Evolutionary conservation across 805 yeast genomes (phyloP).

Genomic region (Candida cerambycidarum): DNA sequence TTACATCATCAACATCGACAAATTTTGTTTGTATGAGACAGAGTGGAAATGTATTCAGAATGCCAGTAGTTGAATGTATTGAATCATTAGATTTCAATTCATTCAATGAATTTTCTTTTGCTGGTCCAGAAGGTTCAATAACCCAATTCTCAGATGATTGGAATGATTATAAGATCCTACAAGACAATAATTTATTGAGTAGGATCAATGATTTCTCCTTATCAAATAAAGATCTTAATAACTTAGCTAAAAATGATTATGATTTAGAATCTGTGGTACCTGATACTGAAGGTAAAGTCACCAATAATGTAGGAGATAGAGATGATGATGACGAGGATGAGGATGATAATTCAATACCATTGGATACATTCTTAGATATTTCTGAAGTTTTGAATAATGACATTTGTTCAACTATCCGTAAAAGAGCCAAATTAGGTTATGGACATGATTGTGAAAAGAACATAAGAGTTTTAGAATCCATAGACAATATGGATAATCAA

Average conservation of each 20-base stretch:
- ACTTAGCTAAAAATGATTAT: constrained; percentile 8
- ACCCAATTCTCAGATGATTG: constrained; percentile 41
- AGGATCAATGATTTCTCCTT: constrained; percentile 13
- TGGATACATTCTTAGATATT: constrained; percentile 30
- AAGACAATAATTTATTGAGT: constrained; percentile 11
- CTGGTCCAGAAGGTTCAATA: constrained; percentile 58
- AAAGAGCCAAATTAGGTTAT: constrained; percentile 72
- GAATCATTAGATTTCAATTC: constrained; percentile 66
- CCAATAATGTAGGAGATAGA: constrained; percentile 13
- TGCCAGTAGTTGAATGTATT: constrained; percentile 70
- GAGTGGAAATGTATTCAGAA: constrained; percentile 81
- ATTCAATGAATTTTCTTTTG: constrained; percentile 59
- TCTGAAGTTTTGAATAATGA: constrained; percentile 62
- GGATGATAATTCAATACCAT: constrained; percentile 21
- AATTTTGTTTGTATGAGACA: constrained; percentile 85
- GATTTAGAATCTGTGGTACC: constrained; percentile 11
- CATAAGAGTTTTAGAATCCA: constrained; percentile 54
- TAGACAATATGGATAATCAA: constrained; percentile 54
- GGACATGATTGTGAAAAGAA: constrained; percentile 67
- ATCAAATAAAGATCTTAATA: constrained; percentile 10
- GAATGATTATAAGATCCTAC: constrained; percentile 9
- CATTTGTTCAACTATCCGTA: constrained; percentile 67
- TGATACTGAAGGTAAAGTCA: constrained; percentile 15
- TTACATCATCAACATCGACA: constrained; percentile 48
- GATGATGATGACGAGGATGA: constrained; percentile 25